phyloP scores from a whole-genome alignment of 176 grass and related monocot genomes.

The Eremochloa ophiuroides region DNA sequence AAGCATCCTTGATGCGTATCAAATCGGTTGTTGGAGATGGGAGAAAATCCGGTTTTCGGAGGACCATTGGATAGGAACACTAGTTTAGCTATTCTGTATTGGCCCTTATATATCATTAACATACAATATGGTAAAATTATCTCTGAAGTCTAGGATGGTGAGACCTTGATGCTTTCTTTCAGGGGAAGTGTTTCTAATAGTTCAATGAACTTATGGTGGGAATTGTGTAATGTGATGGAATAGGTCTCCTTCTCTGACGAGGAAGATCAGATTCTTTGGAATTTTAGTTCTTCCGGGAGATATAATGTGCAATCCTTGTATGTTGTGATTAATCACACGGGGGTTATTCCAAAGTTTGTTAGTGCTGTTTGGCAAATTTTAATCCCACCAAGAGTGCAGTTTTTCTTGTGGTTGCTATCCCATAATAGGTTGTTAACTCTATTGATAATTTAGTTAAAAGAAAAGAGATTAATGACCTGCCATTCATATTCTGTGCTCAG shows the following conservation, averaged over 20 bases:
- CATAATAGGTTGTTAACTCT: too few relatives aligned
- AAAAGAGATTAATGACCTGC: too few relatives aligned
- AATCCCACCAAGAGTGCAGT: too few relatives aligned
- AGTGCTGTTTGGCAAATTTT: too few relatives aligned
- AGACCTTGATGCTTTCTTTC: background rate
- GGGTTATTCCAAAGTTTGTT: too few relatives aligned
- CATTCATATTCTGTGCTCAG: too few relatives aligned
- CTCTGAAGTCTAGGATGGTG: background rate
- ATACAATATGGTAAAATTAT: background rate
- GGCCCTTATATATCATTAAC: background rate
- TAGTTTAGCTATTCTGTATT: background rate
- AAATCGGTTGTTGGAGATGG: background rate
- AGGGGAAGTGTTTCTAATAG: background rate
- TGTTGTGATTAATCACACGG: too few relatives aligned
- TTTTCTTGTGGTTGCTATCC: too few relatives aligned
- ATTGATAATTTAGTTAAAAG: too few relatives aligned
- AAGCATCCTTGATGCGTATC: background rate
- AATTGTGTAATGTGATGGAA: background rate
- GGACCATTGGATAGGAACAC: background rate
- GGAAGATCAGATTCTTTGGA: too few relatives aligned
- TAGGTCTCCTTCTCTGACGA: too few relatives aligned
- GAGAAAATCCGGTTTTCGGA: background rate
- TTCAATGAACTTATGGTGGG: background rate
- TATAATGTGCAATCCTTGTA: too few relatives aligned
- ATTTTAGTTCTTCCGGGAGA: accelerated